Evolutionary conservation across 1,284 basidiomycete species (phyloP), one percentile per base, ranked within the genome.

Genomic region (Pseudozyma sp.): DNA sequence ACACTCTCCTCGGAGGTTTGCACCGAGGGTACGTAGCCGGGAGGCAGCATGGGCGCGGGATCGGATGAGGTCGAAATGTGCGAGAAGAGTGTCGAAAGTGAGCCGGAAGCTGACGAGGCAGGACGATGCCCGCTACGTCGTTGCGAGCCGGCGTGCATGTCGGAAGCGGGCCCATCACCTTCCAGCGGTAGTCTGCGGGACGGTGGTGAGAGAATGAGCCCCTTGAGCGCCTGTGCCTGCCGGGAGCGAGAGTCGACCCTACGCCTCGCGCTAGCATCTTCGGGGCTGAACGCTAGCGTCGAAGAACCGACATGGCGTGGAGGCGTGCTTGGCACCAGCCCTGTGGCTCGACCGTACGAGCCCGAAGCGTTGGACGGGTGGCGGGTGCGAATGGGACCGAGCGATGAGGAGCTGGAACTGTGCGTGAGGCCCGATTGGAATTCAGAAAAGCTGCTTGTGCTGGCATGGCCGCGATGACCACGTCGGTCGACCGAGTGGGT

Each of bases 11-110:
- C 55, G 13, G 72, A 75, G 0, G 66, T 64, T 9, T 75, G 68
- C 10, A 44, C 48, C 7, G 72, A 75, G 4, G 59, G 64, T 4
- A 60, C 53, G 19, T 67, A 67, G 37, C 59, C 54, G 3, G 67
- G 72, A 13, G 63, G 72, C 7, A 75, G 59, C 59, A 66, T 67
- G 34, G 72, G 72, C 13, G 72, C 52, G 16, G 72, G 68, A 43
- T 75, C 72, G 13, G 72, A 74, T 3, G 62, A 44, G 9, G 72
- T 70, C 31, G 72, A 73, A n/a, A 73, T 68, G 43, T 73, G 70
- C 35, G 70, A 73, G 24, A 73, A 73, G 7, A 73, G 48, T 24
- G 70, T 73, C 31, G 70, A 68, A 7, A 73, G 61, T 11, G 70
- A 73, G 16, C 70, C 70, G 4, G 70, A 73, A 0, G 65, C 68